Conservation (phyloP, 352 stramenopile species). For the Blastocystis sp. region DNA sequence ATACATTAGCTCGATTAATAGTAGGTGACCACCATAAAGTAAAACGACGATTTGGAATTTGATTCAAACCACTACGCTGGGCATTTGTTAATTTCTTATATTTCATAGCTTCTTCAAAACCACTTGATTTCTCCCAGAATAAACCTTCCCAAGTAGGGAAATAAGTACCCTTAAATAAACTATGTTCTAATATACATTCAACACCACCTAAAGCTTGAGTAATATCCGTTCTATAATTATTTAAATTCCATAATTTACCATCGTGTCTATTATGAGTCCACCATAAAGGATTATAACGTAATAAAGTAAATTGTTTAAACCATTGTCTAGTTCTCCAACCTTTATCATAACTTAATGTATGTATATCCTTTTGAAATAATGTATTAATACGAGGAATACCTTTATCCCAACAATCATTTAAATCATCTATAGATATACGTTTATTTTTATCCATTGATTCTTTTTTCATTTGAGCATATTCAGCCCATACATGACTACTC, state of each 20-base stretch:
- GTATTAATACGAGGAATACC: constrained; percentile 88
- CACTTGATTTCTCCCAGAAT: constrained; percentile 98
- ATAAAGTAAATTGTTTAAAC: constrained; percentile 94
- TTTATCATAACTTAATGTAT: constrained; percentile 98
- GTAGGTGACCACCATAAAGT: constrained; percentile 99
- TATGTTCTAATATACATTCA: constrained; percentile 98
- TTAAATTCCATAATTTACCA: constrained; percentile 99
- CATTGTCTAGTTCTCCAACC: constrained; percentile 90
- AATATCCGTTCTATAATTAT: constrained; percentile 99
- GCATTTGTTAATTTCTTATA: constrained; percentile 99
- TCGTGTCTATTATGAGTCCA: constrained; percentile 95
- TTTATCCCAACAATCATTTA: constrained; percentile 97
- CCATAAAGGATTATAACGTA: constrained; percentile 93
- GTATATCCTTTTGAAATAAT: constrained; percentile 83
- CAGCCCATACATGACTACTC: constrained; percentile 93
- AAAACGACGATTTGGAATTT: constrained; percentile 99
- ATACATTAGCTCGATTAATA: constrained; percentile 98
- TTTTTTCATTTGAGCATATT: constrained; percentile 95
- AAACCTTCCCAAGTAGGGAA: constrained; percentile 99
- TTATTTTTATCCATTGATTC: constrained; percentile 96
- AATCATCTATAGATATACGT: constrained; percentile 87
- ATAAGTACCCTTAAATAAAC: constrained; percentile 98
- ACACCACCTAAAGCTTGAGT: constrained; percentile 96
- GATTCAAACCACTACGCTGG: constrained; percentile 93
- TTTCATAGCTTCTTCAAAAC: constrained; percentile 78